Percentiles rank a stretch among this genome's conserved stretches.
These are phyloP conservation scores for Leccinum barrowsii DNA, from an alignment of 768 basidiomycete genomes.

Conservation along the genomic window DNA sequence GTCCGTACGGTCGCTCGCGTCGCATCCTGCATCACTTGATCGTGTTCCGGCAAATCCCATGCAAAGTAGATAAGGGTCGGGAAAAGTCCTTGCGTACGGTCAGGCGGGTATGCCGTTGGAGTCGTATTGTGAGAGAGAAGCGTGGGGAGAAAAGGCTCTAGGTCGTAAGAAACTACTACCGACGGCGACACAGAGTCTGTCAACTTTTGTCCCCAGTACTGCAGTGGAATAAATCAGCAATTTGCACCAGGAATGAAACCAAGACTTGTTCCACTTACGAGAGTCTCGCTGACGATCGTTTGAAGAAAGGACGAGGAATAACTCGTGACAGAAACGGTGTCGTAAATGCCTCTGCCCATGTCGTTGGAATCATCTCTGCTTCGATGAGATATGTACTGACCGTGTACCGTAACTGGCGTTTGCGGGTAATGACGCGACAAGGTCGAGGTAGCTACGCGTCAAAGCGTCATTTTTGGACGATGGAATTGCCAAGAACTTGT, in stretches of 20 bases:
- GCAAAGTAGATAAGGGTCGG: slow-evolving; percentile 45
- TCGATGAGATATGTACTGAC: neutral
- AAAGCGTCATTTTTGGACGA: neutral
- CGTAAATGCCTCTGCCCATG: neutral
- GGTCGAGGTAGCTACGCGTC: slow-evolving; percentile 5
- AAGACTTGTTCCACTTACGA: neutral
- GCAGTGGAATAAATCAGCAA: too few relatives aligned
- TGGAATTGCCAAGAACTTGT: neutral
- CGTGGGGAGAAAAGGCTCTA: slow-evolving; percentile 51
- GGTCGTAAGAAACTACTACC: neutral
- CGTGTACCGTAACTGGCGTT: neutral
- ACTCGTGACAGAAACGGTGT: neutral
- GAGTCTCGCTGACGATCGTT: slow-evolving; percentile 9
- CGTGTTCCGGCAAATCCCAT: neutral
- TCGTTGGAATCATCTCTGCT: neutral
- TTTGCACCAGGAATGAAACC: too few relatives aligned
- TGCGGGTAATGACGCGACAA: slow-evolving; percentile 1
- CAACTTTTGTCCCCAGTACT: too few relatives aligned
- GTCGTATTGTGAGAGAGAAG: slow-evolving; percentile 36
- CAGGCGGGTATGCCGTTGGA: slow-evolving; percentile 44
- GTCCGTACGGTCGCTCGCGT: slow-evolving; percentile 33
- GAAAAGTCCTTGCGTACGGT: slow-evolving; percentile 32
- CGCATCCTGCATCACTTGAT: slow-evolving; percentile 33
- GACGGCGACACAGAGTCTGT: too few relatives aligned
- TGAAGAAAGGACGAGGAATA: slow-evolving; percentile 10